Evolutionary conservation across 192 early-diverging fungal species (phyloP).

Genomic region (Backusella morwellensis): DNA sequence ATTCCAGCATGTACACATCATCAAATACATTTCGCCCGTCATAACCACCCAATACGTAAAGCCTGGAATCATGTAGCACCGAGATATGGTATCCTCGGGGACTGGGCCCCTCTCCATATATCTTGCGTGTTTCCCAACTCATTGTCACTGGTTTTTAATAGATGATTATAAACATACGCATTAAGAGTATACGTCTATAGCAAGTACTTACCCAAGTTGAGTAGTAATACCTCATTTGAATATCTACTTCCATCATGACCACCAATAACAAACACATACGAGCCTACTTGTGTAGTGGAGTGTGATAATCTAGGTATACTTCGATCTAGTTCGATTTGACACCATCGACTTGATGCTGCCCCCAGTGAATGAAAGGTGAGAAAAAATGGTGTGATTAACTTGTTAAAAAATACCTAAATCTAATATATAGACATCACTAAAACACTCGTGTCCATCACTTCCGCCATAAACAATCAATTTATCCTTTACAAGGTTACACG

Average conservation of each 20-base stretch:
- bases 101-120: slow-evolving; percentile 64
- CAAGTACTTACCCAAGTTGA: slow-evolving; percentile 65
- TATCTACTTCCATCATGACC: slow-evolving; percentile 89
- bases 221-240: slow-evolving; percentile 77
- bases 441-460: slow-evolving; percentile 83
- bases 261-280: slow-evolving; percentile 85
- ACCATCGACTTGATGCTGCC: slow-evolving; percentile 52
- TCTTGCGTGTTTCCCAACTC: slow-evolving; percentile 76
- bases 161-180: background rate
- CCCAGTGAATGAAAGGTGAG: background rate
- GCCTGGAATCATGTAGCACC: slow-evolving; percentile 72
- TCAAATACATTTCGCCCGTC: slow-evolving; percentile 81
- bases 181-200: background rate
- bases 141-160: slow-evolving; percentile 57
- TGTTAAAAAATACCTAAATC: slow-evolving; percentile 41
- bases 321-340: slow-evolving; percentile 59
- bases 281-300: slow-evolving; percentile 83
- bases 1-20: slow-evolving; percentile 79
- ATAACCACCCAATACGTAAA: slow-evolving; percentile 87
- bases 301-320: slow-evolving; percentile 76
- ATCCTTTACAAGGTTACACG: slow-evolving; percentile 77
- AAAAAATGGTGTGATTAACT: background rate
- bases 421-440: slow-evolving; percentile 63
- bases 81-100: slow-evolving; percentile 83
- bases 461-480: slow-evolving; percentile 86